A percentile compares a stretch with the other conserved stretches of the same genome.
phyloP scores from a whole-genome alignment of 2,329 filamentous ascomycete genomes.

The Ramularia endophylla region DNA sequence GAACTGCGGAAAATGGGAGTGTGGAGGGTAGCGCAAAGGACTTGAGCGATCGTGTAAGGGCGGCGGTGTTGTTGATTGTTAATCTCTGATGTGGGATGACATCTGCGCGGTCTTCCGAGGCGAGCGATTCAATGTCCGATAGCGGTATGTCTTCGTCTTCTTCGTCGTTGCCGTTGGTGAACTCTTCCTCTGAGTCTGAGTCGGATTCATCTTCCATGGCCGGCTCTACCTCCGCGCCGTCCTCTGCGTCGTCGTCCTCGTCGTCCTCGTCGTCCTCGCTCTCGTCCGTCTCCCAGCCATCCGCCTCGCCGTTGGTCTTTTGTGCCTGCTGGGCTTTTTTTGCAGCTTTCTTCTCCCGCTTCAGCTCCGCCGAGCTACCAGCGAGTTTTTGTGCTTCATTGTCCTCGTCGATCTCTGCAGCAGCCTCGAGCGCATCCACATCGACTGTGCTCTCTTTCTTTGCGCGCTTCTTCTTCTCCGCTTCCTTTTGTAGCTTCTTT shows the following conservation, averaged over 20 bases:
- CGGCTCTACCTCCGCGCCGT: slow-evolving; percentile 28
- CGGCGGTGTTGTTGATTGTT: slow-evolving; percentile 94
- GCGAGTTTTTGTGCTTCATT: slow-evolving; percentile 17
- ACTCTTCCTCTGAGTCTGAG: slow-evolving; percentile 29
- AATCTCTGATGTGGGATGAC: slow-evolving; percentile 85
- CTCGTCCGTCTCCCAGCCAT: slow-evolving; percentile 28
- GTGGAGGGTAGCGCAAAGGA: slow-evolving; percentile 67
- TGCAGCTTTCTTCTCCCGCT: slow-evolving; percentile 18
- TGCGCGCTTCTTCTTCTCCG: slow-evolving; percentile 42
- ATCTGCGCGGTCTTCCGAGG: slow-evolving; percentile 78
- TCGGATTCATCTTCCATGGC: slow-evolving; percentile 33
- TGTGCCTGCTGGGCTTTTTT: slow-evolving; percentile 30
- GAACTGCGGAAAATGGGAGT: slow-evolving; percentile 76
- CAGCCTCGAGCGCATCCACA: slow-evolving; percentile 22
- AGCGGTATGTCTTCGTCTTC: slow-evolving; percentile 85
- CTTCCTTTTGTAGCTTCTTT: slow-evolving; percentile 47
- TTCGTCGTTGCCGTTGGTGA: slow-evolving; percentile 47
- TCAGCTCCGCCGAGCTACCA: slow-evolving; percentile 12
- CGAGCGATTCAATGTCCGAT: slow-evolving; percentile 73
- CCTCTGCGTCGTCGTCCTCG: slow-evolving; percentile 40
- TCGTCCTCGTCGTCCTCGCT: slow-evolving; percentile 28
- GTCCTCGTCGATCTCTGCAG: slow-evolving; percentile 23
- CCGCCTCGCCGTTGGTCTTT: slow-evolving; percentile 22
- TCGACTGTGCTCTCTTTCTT: slow-evolving; percentile 27
- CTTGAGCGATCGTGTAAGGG: slow-evolving; percentile 71